Evolutionary conservation across 2,329 filamentous ascomycete genomes (phyloP).

Genomic region (Colletotrichum camelliae): DNA sequence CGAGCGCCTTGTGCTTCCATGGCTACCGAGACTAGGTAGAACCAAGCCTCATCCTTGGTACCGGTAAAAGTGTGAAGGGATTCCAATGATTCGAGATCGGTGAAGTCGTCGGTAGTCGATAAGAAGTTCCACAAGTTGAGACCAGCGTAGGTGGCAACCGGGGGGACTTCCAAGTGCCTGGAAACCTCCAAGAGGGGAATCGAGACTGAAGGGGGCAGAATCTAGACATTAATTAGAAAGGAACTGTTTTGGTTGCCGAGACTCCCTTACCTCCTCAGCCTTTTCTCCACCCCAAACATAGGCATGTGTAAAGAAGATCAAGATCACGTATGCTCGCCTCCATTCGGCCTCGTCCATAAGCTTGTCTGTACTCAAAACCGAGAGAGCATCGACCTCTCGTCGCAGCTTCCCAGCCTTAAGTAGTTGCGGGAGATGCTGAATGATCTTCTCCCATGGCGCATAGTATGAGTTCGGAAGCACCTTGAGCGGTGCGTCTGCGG

Average conservation of each 20-base stretch:
- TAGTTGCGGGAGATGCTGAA: conserved; percentile 69
- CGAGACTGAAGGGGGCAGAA: conserved; percentile 77
- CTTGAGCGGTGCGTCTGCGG: conserved; percentile 70
- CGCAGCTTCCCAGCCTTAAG: conserved; percentile 70
- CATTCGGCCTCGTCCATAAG: conserved; percentile 74
- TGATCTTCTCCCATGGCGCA: conserved; percentile 76
- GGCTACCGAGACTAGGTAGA: conserved; percentile 86
- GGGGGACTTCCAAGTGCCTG: conserved; percentile 77
- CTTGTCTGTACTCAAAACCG: conserved; percentile 69
- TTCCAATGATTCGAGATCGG: conserved; percentile 71
- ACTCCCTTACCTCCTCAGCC: conserved; percentile 68
- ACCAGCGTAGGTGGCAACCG: conserved; percentile 88
- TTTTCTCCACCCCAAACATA: conserved; percentile 88
- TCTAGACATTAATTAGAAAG: conserved; percentile 38
- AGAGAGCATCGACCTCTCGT: conserved; percentile 67
- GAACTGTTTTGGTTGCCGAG: neutral
- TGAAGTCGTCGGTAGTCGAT: conserved; percentile 58
- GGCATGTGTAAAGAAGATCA: conserved; percentile 81
- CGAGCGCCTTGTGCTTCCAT: conserved; percentile 83
- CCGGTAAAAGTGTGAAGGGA: conserved; percentile 86
- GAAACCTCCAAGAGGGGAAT: conserved; percentile 78
- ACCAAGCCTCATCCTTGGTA: conserved; percentile 92
- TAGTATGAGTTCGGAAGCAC: conserved; percentile 76
- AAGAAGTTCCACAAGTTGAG: conserved; percentile 91
- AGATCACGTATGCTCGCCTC: conserved; percentile 79